Evolutionary conservation across 108 stramenopile species (phyloP).

Genomic region (Mediolabrus comicus): DNA sequence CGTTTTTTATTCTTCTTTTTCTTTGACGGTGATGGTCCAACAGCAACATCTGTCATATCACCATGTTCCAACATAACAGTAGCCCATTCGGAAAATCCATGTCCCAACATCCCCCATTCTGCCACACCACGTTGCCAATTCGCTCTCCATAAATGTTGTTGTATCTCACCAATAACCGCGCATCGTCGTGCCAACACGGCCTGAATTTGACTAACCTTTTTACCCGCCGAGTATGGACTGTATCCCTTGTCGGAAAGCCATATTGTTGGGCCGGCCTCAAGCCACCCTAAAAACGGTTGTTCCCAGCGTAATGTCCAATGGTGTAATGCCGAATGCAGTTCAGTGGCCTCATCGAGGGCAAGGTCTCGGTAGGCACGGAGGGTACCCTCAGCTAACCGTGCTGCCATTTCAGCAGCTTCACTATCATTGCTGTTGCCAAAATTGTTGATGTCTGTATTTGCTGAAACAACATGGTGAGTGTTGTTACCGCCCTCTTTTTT

Average conservation of each 20-base stretch:
- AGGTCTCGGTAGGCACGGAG: constrained; percentile 81
- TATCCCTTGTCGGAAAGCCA: constrained; percentile 64
- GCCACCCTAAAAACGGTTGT: constrained; percentile 67
- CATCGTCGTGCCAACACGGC: constrained; percentile 80
- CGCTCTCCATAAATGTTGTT: constrained; percentile 69
- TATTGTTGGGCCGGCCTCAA: constrained; percentile 75
- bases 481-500: too few relatives aligned
- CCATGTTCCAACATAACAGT: constrained; percentile 67
- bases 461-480: too few relatives aligned
- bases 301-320: constrained; percentile 83
- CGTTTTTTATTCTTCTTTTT: not conserved
- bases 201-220: constrained; percentile 82
- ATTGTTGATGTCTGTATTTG: constrained; percentile 1
- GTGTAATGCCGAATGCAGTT: constrained; percentile 66
- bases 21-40: not conserved
- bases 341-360: constrained; percentile 77
- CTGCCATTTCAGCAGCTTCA: constrained; percentile 66
- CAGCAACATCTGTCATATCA: constrained; percentile 29
- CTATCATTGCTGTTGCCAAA: not conserved
- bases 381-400: constrained; percentile 80
- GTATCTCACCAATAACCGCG: constrained; percentile 79
- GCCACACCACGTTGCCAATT: constrained; percentile 83
- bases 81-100: constrained; percentile 74
- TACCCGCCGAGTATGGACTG: constrained; percentile 66
- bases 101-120: constrained; percentile 82